phyloP scores from a whole-genome alignment of 2,329 filamentous ascomycete genomes.

The Trichophyton benhamiae region DNA sequence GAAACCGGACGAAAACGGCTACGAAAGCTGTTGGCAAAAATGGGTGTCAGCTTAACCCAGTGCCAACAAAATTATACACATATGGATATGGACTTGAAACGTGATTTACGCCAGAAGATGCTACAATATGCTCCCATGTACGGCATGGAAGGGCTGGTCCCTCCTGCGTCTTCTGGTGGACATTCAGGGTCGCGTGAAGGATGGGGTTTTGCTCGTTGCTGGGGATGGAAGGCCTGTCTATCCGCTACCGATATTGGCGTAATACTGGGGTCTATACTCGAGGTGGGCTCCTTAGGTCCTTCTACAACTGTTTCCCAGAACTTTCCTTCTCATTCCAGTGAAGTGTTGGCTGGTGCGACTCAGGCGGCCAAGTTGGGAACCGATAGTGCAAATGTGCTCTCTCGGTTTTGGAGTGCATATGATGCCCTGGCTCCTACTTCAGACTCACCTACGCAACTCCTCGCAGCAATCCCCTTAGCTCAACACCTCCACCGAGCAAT shows the following conservation, averaged over 20 bases:
- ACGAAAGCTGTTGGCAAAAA: constrained; percentile 91
- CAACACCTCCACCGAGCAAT: constrained; percentile 87
- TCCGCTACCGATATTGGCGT: constrained; percentile 92
- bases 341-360: constrained; percentile 12
- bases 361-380: constrained; percentile 14
- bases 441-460: constrained; percentile 41
- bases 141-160: constrained; percentile 85
- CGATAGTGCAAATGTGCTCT: constrained; percentile 25
- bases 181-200: constrained; percentile 67
- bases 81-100: constrained; percentile 96
- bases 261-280: constrained; percentile 78
- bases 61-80: constrained; percentile 94
- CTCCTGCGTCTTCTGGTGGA: constrained; percentile 59
- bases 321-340: background rate
- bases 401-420: constrained; percentile 48
- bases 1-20: constrained; percentile 77
- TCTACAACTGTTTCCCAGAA: constrained; percentile 16
- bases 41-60: constrained; percentile 88
- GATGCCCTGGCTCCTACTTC: constrained; percentile 41
- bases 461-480: constrained; percentile 68
- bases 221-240: constrained; percentile 93
- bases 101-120: constrained; percentile 69
- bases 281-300: constrained; percentile 53
- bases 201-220: constrained; percentile 94
- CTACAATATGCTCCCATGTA: constrained; percentile 88